These are phyloP conservation scores for Hemisphaericaspora xylofermentans DNA, from an alignment of 1,139 yeast species.

Conservation along the genomic window DNA sequence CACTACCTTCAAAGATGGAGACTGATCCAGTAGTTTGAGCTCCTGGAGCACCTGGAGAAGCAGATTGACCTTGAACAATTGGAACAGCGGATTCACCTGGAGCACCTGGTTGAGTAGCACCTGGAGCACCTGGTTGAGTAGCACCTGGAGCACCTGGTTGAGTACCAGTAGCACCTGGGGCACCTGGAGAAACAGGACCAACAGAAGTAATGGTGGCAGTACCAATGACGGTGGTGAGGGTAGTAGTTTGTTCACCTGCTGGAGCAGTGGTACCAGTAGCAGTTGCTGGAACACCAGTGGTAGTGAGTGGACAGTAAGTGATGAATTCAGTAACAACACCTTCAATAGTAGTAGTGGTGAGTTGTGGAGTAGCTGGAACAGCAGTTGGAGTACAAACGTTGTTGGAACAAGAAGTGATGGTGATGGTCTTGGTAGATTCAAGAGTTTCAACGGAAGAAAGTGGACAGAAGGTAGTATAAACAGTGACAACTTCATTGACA, in stretches of 20 bases:
- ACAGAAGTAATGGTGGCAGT: conserved; percentile 20
- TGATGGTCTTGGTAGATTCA: conserved; percentile 14
- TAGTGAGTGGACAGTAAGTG: conserved; percentile 30
- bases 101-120: conserved; percentile 19
- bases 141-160: conserved; percentile 13
- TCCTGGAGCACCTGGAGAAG: conserved; percentile 25
- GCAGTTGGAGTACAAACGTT: conserved; percentile 8
- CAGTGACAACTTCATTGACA: conserved; percentile 25
- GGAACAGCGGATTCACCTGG: conserved; percentile 24
- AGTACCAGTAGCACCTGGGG: conserved; percentile 10
- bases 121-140: conserved; percentile 13
- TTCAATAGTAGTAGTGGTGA: conserved; percentile 23
- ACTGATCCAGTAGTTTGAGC: conserved; percentile 29
- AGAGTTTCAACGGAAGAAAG: conserved; percentile 17
- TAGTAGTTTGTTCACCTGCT: conserved; percentile 12
- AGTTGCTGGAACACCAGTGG: conserved; percentile 13
- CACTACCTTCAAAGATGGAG: conserved; percentile 26
- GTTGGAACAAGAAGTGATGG: conserved; percentile 14
- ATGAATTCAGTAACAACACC: conserved; percentile 29
- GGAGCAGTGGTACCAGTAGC: conserved; percentile 17
- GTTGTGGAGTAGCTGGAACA: conserved; percentile 17
- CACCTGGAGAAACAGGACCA: too few relatives aligned
- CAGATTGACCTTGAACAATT: conserved; percentile 3
- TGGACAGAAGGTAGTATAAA: conserved; percentile 38
- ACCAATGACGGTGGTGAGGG: conserved; percentile 12